Evolutionary conservation across 257 asterid species (phyloP).

Genomic region (Nicotiana paniculata): DNA sequence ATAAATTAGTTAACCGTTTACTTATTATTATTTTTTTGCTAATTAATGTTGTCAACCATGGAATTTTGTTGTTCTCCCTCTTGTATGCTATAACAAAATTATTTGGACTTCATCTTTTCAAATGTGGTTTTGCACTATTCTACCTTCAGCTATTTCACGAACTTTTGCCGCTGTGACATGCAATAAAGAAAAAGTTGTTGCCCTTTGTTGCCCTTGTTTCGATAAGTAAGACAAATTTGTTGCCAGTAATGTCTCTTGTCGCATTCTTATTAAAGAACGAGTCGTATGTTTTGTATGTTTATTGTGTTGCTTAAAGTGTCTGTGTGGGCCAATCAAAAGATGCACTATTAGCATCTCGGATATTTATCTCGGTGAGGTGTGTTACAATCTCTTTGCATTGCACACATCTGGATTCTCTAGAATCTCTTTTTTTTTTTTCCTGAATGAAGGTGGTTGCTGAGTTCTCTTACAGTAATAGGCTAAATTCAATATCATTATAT

Average conservation of each 20-base stretch:
- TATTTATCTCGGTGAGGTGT: slow-evolving; percentile 5
- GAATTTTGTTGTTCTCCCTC: background rate
- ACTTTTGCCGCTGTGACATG: background rate
- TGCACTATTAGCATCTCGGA: background rate
- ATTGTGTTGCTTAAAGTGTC: background rate
- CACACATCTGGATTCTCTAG: background rate
- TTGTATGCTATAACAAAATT: background rate
- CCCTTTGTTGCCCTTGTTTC: background rate
- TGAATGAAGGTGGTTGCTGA: background rate
- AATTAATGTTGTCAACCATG: background rate
- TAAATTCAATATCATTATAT: background rate
- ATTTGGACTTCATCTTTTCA: background rate
- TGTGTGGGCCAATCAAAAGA: background rate
- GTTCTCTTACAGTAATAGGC: background rate
- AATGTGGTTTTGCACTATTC: background rate
- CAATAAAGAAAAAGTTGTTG: background rate
- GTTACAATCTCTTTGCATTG: slow-evolving; percentile 1
- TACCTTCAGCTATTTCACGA: background rate
- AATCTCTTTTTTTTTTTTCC: background rate
- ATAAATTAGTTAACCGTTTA: background rate
- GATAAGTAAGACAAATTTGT: background rate
- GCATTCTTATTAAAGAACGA: background rate
- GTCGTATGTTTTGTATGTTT: background rate
- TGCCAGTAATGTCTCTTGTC: background rate
- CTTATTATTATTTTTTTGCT: background rate